Evolutionary conservation across 2,329 filamentous ascomycete genomes (phyloP).

Genomic region (Tolypocladium ovalisporum): DNA sequence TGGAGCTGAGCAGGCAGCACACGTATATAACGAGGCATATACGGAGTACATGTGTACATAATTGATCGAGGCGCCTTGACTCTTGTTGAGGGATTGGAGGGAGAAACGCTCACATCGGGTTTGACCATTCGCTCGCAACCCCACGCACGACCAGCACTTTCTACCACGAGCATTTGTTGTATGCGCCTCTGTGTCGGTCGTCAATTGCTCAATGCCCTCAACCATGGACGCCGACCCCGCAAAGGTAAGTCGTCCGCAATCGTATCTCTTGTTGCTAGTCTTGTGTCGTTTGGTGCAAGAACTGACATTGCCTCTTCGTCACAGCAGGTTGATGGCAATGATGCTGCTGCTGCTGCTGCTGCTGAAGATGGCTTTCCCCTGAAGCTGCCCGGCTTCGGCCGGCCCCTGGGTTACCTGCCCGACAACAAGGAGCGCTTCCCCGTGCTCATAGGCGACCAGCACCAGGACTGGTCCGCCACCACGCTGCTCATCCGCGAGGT

Average conservation of each 20-base stretch:
- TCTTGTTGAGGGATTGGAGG: not conserved
- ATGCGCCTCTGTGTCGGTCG: not conserved
- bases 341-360: not conserved
- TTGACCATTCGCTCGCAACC: no score
- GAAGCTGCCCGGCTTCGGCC: constrained; percentile 13
- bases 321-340: not conserved
- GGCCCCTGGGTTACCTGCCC: constrained; percentile 9
- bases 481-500: constrained; percentile 18
- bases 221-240: not conserved
- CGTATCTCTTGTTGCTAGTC: not conserved
- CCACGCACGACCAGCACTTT: not conserved
- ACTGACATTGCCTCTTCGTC: not conserved
- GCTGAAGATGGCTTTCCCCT: constrained; percentile 13
- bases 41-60: no score
- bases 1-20: not conserved
- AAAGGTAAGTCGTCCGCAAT: not conserved
- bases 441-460: constrained; percentile 5
- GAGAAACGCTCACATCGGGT: no score
- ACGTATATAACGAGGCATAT: no score
- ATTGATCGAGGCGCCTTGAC: not conserved
- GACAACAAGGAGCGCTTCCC: constrained; percentile 8
- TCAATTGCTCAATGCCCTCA: no score
- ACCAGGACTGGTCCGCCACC: constrained; percentile 11
- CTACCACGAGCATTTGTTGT: not conserved
- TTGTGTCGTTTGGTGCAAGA: not conserved